These are phyloP conservation scores for Aspergillus sclerotioniger DNA, from an alignment of 495 filamentous ascomycete genomes.

Conservation along the genomic window DNA sequence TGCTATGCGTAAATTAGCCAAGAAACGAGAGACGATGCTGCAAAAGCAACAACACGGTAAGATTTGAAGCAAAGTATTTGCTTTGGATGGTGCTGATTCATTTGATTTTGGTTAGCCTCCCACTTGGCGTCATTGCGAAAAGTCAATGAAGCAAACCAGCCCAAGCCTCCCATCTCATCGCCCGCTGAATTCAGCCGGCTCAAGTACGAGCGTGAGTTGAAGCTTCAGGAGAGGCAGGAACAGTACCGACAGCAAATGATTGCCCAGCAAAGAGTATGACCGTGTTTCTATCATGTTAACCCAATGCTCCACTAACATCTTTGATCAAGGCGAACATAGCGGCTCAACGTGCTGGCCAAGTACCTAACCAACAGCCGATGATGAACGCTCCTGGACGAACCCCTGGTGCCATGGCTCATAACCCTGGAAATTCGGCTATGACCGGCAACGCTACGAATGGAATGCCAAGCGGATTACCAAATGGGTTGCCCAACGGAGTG, in stretches of 20 bases:
- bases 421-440: conserved; percentile 31
- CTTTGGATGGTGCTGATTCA: conserved; percentile 19
- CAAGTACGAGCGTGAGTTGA: conserved; percentile 80
- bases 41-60: conserved; percentile 85
- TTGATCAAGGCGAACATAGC: conserved; percentile 33
- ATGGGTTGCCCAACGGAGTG: conserved; percentile 41
- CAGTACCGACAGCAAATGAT: conserved; percentile 64
- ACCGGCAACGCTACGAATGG: conserved; percentile 35
- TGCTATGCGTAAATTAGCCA: conserved; percentile 90
- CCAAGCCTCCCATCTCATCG: conserved; percentile 60
- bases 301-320: conserved; percentile 16
- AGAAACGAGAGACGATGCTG: conserved; percentile 79
- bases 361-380: conserved; percentile 41
- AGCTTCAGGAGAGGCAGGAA: conserved; percentile 70
- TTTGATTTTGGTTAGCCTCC: conserved; percentile 42
- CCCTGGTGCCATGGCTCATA: conserved; percentile 40
- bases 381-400: conserved; percentile 41
- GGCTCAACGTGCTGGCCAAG: conserved; percentile 45
- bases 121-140: conserved; percentile 69
- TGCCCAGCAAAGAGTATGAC: conserved; percentile 57
- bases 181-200: conserved; percentile 86
- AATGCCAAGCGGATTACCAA: conserved; percentile 37
- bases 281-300: background rate
- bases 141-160: conserved; percentile 64
- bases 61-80: conserved; percentile 4